A percentile compares a stretch with the other conserved stretches of the same genome.
Conservation (phyloP, 371 early-diverging fungal species). For the Saksenaea vasiformis region DNA sequence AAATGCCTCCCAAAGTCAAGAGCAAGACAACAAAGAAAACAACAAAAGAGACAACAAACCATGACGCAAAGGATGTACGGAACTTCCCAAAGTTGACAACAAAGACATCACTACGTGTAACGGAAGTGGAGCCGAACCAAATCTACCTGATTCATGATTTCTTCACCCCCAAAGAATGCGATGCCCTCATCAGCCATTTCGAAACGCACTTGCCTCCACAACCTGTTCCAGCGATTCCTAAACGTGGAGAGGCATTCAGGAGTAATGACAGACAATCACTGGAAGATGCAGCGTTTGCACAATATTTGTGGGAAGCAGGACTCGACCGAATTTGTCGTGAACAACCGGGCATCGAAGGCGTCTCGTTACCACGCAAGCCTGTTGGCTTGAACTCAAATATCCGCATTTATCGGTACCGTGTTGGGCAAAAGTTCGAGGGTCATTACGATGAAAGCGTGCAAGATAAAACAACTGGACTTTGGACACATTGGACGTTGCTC, state of each 20-base stretch:
- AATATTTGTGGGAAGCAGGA: conserved; percentile 46
- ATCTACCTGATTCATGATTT: conserved; percentile 53
- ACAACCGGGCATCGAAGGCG: conserved; percentile 19
- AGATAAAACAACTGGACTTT: conserved; percentile 34
- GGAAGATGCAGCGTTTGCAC: conserved; percentile 51
- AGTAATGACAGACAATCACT: conserved; percentile 70
- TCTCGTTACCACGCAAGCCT: conserved; percentile 25
- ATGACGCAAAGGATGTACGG: background rate
- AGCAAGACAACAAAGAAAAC: background rate
- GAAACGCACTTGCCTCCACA: conserved; percentile 38
- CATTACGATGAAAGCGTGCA: conserved; percentile 79
- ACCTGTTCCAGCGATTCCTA: conserved; percentile 40
- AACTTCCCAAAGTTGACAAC: conserved; percentile 14
- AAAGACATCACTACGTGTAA: conserved; percentile 16
- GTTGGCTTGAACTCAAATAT: conserved; percentile 69
- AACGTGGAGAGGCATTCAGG: conserved; percentile 68
- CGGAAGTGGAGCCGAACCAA: conserved; percentile 46
- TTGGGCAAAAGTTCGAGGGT: conserved; percentile 64
- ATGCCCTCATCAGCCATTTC: conserved; percentile 41
- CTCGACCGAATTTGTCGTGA: conserved; percentile 3
- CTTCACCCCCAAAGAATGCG: conserved; percentile 45
- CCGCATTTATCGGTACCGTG: conserved; percentile 71
- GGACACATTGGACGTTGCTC: conserved; percentile 69
- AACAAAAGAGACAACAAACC: background rate
- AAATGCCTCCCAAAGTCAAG: background rate